Base-by-base conservation (phyloP, 2,329 filamentous ascomycete genomes). In the Didymellaceae sp. region DNA sequence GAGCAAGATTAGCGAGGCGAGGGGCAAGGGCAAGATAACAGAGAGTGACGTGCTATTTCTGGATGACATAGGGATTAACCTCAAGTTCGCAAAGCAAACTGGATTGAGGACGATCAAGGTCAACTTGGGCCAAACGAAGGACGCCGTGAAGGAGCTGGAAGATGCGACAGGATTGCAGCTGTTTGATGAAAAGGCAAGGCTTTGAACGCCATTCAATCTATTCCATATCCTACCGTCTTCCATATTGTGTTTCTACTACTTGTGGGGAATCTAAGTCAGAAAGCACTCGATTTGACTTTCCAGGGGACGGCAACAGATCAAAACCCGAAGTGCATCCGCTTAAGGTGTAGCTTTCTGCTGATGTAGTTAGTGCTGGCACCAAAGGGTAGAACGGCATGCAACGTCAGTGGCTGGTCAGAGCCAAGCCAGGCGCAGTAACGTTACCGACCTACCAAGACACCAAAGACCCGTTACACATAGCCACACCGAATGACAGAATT, bases 51-150 rank as follows among this genome's bases (percentile, higher is more conserved):
- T 97, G 34, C 75, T 96, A 4, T 99, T 99, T 70, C 75, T 97
- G 40, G 94, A 97, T 70, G 92, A 97, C 64, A 96, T 99, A 70
- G 94, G 94, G 1, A 86, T 92, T 74, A 99, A 99, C 70, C 73
- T 97, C 50, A 94, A 92, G 78, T 87, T 82, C 34, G 94, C 86
- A 1, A 89, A 81, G 73, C 81, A 80, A 39, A 77, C 86, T 17
- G 93, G 93, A 0, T 87, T 97, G 71, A 75, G 81, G 47, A 97
- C 93, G 0, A 82, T 97, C 58, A 96, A 93, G 74, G 94, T 97
- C 1, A 78, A 83, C 7, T 75, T 97, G 21, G 92, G 92, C 1
- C 85, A 82, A 70, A 85, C 89, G 1, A 88, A 84, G 68, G 86
- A 92, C 69, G 92, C 93, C 0, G 92, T 97, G 0, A 86, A 83